These are phyloP conservation scores for Medicago lupulina DNA, from an alignment of 306 rosid genomes.

Conservation along the genomic window DNA sequence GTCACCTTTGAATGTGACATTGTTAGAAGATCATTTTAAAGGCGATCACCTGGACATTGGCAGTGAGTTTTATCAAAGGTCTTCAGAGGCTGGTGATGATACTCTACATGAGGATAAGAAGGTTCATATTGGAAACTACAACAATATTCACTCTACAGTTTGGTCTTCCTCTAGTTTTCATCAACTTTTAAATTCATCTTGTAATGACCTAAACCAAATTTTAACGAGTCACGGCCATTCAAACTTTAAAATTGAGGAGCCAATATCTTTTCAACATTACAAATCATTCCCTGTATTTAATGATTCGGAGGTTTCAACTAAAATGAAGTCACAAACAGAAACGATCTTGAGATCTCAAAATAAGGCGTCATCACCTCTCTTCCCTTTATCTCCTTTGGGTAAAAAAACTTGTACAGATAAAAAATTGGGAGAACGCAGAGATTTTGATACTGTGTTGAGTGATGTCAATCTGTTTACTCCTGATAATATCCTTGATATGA, in stretches of 20 bases:
- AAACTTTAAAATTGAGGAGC: constrained; percentile 42
- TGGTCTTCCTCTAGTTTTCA: constrained; percentile 61
- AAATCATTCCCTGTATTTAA: constrained; percentile 42
- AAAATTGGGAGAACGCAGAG: constrained; percentile 41
- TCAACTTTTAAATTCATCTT: constrained; percentile 46
- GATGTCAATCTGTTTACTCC: constrained; percentile 48
- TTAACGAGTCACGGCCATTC: constrained; percentile 43
- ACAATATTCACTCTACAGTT: constrained; percentile 36
- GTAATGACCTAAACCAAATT: constrained; percentile 41
- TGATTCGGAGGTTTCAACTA: constrained; percentile 40
- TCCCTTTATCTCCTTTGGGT: constrained; percentile 78
- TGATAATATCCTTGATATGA: constrained; percentile 44
- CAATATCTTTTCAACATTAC: constrained; percentile 40
- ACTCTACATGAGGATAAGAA: constrained; percentile 55
- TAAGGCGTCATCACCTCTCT: constrained; percentile 48
- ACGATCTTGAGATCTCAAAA: constrained; percentile 51
- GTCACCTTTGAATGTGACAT: constrained; percentile 66
- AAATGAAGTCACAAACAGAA: constrained; percentile 1
- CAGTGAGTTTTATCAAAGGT: constrained; percentile 43
- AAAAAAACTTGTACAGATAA: constrained; percentile 52
- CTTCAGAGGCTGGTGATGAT: constrained; percentile 35
- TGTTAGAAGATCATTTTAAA: constrained; percentile 52
- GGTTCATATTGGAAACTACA: constrained; percentile 52
- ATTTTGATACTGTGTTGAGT: constrained; percentile 39
- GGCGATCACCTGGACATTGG: constrained; percentile 53